Evolutionary conservation across 257 asterid species (phyloP).

Genomic region (Ehretia macrophylla): DNA sequence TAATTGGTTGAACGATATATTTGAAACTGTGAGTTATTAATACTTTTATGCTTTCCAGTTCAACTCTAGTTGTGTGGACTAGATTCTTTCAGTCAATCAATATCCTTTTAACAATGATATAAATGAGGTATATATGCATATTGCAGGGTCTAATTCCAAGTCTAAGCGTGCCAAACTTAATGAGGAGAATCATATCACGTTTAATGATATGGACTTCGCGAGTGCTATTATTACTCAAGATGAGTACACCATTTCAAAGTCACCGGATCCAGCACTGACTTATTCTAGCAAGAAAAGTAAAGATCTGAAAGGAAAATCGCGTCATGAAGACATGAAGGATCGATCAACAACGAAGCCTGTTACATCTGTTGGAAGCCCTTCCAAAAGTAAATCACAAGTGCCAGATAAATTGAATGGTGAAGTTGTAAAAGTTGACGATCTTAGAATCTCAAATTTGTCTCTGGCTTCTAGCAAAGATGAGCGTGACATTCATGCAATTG

Average conservation of each 20-base stretch:
- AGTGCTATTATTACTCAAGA: constrained; percentile 58
- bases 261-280: constrained; percentile 19
- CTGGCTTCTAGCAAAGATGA: constrained; percentile 27
- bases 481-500: constrained; percentile 5
- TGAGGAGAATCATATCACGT: constrained; percentile 24
- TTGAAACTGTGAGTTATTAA: neutral
- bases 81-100: no score
- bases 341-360: constrained; percentile 22
- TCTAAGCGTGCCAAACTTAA: constrained; percentile 22
- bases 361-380: constrained; percentile 27
- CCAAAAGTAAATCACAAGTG: constrained; percentile 27
- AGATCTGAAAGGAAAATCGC: constrained; percentile 30
- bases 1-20: neutral
- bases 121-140: constrained; percentile 11
- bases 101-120: neutral
- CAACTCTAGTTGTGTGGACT: neutral
- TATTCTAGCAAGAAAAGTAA: constrained; percentile 25
- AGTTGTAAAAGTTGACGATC: constrained; percentile 14
- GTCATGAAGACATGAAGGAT: constrained; percentile 14
- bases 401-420: constrained; percentile 12
- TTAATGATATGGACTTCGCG: constrained; percentile 49
- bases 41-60: constrained; percentile 6
- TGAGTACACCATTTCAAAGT: constrained; percentile 62
- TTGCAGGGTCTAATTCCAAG: constrained; percentile 42
- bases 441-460: constrained; percentile 25